phyloP scores from a whole-genome alignment of 2,329 filamentous ascomycete species.

The Epichloe baconii region DNA sequence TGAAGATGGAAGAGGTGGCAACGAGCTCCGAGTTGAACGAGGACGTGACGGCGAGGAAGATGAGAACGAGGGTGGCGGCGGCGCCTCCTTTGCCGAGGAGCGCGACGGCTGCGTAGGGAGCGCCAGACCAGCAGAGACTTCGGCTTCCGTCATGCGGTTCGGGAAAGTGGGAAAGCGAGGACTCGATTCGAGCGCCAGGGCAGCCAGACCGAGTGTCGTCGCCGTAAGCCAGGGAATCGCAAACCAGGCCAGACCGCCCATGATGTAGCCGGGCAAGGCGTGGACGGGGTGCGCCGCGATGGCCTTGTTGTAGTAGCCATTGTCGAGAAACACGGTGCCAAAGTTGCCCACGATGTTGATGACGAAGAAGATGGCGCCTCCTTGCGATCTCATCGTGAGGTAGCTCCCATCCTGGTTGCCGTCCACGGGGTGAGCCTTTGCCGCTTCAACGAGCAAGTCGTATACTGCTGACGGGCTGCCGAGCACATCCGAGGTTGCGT shows the following conservation, averaged over 20 bases:
- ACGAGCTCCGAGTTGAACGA: conserved; percentile 76
- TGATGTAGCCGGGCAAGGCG: conserved; percentile 76
- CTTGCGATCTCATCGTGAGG: conserved; percentile 59
- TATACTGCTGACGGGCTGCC: conserved; percentile 69
- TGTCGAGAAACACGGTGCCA: conserved; percentile 73
- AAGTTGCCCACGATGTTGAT: conserved; percentile 82
- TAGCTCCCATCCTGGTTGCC: conserved; percentile 76
- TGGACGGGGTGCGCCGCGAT: conserved; percentile 78
- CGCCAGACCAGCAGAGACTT: conserved; percentile 73
- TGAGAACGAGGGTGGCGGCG: conserved; percentile 61
- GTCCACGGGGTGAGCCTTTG: conserved; percentile 56
- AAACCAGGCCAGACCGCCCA: conserved; percentile 81
- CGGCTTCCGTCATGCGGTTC: conserved; percentile 55
- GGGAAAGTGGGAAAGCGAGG: conserved; percentile 61
- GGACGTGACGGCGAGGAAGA: conserved; percentile 85
- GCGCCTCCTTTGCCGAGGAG: conserved; percentile 73
- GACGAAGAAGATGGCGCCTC: conserved; percentile 80
- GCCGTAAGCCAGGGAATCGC: conserved; percentile 84
- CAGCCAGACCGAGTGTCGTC: conserved; percentile 76
- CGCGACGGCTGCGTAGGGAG: conserved; percentile 72
- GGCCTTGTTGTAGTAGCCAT: conserved; percentile 87
- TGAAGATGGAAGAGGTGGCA: conserved; percentile 74
- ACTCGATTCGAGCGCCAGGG: conserved; percentile 64
- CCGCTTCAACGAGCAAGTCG: conserved; percentile 59
- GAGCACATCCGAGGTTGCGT: conserved; percentile 57